Base-by-base conservation (phyloP, 2,329 filamentous ascomycete species). In the Colletotrichum melonis region DNA sequence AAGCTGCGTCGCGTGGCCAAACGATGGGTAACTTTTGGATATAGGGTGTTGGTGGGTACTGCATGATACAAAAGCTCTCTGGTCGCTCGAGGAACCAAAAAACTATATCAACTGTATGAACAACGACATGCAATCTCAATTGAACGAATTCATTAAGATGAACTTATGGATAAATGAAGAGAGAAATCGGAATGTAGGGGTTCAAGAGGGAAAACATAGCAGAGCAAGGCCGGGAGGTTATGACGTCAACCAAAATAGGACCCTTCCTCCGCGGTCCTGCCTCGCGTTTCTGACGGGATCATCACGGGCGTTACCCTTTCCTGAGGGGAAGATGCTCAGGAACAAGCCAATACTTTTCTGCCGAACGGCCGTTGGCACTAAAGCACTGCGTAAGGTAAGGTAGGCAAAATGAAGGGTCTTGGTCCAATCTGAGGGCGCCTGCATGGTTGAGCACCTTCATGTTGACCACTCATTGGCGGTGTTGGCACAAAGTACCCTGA, bases 1-100 rank as follows among this genome's bases (percentile, higher is more conserved):
- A 57, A 66, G 60, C 62, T 71, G 67, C 46, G 49, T 56, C 59
- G 63, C 22, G 71, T 62, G 60, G 57, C 46, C 71, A 60, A 62
- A 66, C 35, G 60, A 58, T 42, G 38, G 6, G 49, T 60, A 59
- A 72, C 35, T 26, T 58, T 52, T 54, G 42, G 68, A 54, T 55
- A 58, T 28, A 30, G 46, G 63, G 46, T 35, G 49, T 38, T 68
- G 38, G 46, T 30, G 52, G 59, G 24, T 38, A 38, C 32, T 42
- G 62, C 67, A 62, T 65, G 60, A 62, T 63, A 71, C 22, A 57
- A 71, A 65, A 62, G 35, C 35, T 57, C 35, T 57, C 26, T 70
- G 56, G 12, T 9, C 46, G 28, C 19, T 30, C 38, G 56, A 66
- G 67, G 42, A 49, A 49, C 28, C 30, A 63, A 62, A 73, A 65